These are phyloP conservation scores for Plectosphaerella sp. DNA, from an alignment of 2,329 filamentous ascomycete species.

Conservation along the genomic window DNA sequence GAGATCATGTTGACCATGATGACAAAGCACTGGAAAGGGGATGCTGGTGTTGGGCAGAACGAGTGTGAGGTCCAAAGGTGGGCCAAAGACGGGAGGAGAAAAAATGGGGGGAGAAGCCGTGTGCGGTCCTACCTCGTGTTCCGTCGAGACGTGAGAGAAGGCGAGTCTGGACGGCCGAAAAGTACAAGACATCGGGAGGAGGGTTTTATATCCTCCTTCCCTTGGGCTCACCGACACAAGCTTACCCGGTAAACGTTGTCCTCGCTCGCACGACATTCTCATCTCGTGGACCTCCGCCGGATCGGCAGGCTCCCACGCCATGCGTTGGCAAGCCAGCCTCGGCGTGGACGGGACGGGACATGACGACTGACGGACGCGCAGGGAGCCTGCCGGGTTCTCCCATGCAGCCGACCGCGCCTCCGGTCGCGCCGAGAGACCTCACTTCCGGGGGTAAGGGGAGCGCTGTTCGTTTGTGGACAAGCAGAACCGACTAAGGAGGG, in stretches of 20 bases:
- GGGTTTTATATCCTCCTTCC: slow-evolving; percentile 12
- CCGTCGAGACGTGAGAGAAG: not conserved
- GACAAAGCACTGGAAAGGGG: slow-evolving; percentile 2
- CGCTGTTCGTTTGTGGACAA: not conserved
- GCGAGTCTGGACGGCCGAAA: not conserved
- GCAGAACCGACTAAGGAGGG: not conserved
- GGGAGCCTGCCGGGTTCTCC: not conserved
- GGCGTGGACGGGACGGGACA: not conserved
- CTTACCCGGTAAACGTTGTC: not conserved
- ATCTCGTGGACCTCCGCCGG: slow-evolving; percentile 2
- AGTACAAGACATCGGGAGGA: not conserved
- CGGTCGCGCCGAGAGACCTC: not conserved
- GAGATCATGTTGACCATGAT: slow-evolving; percentile 17
- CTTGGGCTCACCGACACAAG: not conserved
- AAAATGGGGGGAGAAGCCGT: not conserved
- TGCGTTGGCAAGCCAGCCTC: not conserved
- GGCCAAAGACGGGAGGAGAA: not conserved
- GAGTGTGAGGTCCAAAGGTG: slow-evolving; percentile 13
- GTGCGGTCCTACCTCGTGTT: slow-evolving; percentile 1
- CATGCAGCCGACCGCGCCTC: not conserved
- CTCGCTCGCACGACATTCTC: not conserved
- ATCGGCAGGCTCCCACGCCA: not conserved
- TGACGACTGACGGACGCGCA: not conserved
- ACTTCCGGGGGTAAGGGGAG: not conserved
- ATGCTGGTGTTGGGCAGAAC: slow-evolving; percentile 10